Evolutionary conservation across 1,139 yeast genomes (phyloP).

Genomic region (Yamadazyma triangularis): DNA sequence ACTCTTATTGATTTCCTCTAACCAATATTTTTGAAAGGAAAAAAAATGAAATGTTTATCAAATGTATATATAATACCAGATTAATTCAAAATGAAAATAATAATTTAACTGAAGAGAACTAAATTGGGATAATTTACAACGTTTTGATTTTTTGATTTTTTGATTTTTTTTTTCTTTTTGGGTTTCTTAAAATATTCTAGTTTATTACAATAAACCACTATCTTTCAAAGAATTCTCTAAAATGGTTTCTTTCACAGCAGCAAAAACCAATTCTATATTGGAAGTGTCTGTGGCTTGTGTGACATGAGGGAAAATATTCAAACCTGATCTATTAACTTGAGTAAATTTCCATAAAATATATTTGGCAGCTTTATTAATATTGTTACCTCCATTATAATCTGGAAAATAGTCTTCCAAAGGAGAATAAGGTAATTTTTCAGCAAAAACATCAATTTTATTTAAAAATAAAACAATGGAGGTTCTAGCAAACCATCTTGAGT

Average conservation of each 20-base stretch:
- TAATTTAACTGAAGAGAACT: no score
- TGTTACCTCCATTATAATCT: slow-evolving; percentile 85
- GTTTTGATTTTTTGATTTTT: no score
- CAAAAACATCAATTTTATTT: slow-evolving; percentile 86
- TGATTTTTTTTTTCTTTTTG: no score
- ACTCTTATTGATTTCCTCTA: no score
- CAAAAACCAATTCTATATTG: slow-evolving; percentile 82
- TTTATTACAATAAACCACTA: slow-evolving; percentile 66
- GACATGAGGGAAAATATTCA: slow-evolving; percentile 82
- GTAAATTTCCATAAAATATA: slow-evolving; percentile 89
- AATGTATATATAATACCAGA: no score
- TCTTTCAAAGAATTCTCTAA: slow-evolving; percentile 80
- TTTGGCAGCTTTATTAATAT: slow-evolving; percentile 87
- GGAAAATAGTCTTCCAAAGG: slow-evolving; percentile 85
- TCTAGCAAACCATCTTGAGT: slow-evolving; percentile 90
- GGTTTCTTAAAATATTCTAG: slow-evolving; percentile 69
- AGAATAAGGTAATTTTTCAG: slow-evolving; percentile 75
- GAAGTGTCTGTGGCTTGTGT: slow-evolving; percentile 95
- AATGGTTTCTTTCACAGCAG: slow-evolving; percentile 87
- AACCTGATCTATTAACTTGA: slow-evolving; percentile 76
- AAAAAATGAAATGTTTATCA: no score
- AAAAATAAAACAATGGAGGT: slow-evolving; percentile 82
- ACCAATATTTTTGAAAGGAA: no score
- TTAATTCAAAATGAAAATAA: no score
- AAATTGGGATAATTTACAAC: no score